phyloP scores from a whole-genome alignment of 2,329 filamentous ascomycete genomes.

The Scedosporium apiospermum region DNA sequence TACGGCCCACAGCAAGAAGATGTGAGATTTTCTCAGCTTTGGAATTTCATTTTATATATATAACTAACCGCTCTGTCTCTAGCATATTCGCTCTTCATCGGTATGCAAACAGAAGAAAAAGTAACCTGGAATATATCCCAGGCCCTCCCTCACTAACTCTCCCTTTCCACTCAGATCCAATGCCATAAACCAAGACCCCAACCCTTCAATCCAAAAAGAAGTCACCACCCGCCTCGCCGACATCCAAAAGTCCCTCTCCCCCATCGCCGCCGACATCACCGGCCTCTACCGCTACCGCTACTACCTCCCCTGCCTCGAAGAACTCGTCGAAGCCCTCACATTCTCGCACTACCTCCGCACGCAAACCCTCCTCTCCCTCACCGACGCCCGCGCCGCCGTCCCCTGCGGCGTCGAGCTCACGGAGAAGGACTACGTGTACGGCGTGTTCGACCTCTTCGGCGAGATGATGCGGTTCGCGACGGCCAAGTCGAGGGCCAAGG shows the following conservation, averaged over 20 bases:
- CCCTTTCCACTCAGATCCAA: constrained; percentile 44
- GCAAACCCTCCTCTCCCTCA: constrained; percentile 62
- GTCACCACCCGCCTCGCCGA: constrained; percentile 59
- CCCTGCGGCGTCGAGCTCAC: constrained; percentile 54
- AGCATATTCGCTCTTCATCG: constrained; percentile 31
- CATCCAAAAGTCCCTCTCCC: constrained; percentile 59
- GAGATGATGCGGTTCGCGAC: constrained; percentile 97
- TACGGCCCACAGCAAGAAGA: constrained; percentile 92
- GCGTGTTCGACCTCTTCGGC: constrained; percentile 86
- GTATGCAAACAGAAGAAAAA: constrained; percentile 13
- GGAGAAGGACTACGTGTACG: constrained; percentile 78
- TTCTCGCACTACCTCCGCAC: constrained; percentile 81
- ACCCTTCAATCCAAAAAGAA: constrained; percentile 59
- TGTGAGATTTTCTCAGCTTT: constrained; percentile 43
- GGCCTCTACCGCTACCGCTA: constrained; percentile 79
- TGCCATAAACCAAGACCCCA: constrained; percentile 51
- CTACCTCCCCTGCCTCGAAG: constrained; percentile 77
- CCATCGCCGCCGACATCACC: constrained; percentile 63
- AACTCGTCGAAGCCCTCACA: constrained; percentile 84
- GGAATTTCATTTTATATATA: not conserved
- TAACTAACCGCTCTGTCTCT: not conserved
- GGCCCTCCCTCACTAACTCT: not conserved
- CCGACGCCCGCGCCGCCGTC: constrained; percentile 39
- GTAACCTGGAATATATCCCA: not conserved
- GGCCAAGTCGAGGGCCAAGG: constrained; percentile 66